Base-by-base conservation (phyloP, 495 filamentous ascomycete species). In the Talaromyces nanjingensis region DNA sequence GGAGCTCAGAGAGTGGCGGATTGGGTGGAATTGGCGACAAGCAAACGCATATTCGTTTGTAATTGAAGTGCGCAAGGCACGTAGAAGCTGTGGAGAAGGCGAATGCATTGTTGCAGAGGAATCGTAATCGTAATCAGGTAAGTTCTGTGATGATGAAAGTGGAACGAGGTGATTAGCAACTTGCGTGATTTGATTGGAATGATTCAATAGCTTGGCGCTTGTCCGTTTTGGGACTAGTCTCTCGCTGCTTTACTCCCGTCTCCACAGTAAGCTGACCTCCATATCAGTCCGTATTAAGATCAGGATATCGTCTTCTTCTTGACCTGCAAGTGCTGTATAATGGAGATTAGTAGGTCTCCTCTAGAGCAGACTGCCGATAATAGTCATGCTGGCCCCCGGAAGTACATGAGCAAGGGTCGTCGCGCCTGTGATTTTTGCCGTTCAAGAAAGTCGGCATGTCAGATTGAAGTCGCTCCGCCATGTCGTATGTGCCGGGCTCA, bases 61-160 rank as follows among this genome's bases (percentile, higher is more conserved):
- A 52, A 79, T 70, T 2, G 76, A 74, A 25, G 70, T 72, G 65
- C 77, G 77, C 57, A 81, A 61, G 33, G 76, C 77, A 49, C 78
- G 76, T 25, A 81, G 71, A 29, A 81, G 74, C 60, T 79, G 78
- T n/a, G 73, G 67, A 0, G 78, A 79, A 65, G 78, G 78, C 9
- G 75, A 66, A 45, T 76, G 73, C 78, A 81, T 81, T 5, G 7
- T 29, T 65, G 20, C 0, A 20, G n/a, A 20, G 5, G n/a, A 7
- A 7, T 31, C 27, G 29, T 7, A 31, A 7, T 4, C 6, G 29
- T 31, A 0, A 7, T 7, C 3, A 31, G 29, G 29, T 31, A 7
- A 31, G 6, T 1, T 31, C 22, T 31, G 29, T 58, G 54, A 39
- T 16, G 31, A 29, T 56, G 54, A 56, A 31, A 56, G 24, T 29